Evolutionary conservation across 768 basidiomycete genomes (phyloP).

Genomic region (Macrolepiota albuminosa): DNA sequence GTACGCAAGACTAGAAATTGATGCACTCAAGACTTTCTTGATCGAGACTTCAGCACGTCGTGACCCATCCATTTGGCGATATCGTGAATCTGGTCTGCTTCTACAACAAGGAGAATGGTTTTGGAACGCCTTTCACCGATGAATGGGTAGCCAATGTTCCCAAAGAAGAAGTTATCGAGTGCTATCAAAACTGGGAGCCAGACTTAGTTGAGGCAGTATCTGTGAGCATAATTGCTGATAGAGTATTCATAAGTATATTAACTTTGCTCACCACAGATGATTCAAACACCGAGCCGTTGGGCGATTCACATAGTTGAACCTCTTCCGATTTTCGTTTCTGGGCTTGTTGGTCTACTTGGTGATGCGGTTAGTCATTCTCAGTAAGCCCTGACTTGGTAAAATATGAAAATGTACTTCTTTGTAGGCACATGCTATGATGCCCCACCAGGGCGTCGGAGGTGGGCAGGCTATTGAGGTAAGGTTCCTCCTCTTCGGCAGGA

Average conservation of each 20-base stretch:
- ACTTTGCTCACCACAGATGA: slow-evolving; percentile 14
- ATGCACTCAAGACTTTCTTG: background rate
- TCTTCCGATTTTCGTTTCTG: slow-evolving; percentile 22
- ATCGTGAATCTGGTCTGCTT: slow-evolving; percentile 19
- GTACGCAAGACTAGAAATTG: background rate
- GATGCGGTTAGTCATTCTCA: background rate
- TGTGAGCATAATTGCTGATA: background rate
- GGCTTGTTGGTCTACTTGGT: slow-evolving; percentile 9
- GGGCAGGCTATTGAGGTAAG: slow-evolving; percentile 21
- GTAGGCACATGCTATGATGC: slow-evolving; percentile 22
- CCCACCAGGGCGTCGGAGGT: slow-evolving; percentile 22
- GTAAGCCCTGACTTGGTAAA: background rate
- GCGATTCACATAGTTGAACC: slow-evolving; percentile 32
- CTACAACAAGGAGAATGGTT: slow-evolving; percentile 14
- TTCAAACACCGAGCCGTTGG: slow-evolving; percentile 29
- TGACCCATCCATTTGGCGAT: slow-evolving; percentile 21
- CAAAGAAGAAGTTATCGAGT: background rate
- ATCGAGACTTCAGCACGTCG: slow-evolving; percentile 16
- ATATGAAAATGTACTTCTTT: background rate
- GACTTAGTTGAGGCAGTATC: slow-evolving; percentile 2
- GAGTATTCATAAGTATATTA: background rate
- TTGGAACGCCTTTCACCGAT: slow-evolving; percentile 14
- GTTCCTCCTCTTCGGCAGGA: background rate
- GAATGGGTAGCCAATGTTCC: slow-evolving; percentile 16
- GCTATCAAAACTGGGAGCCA: slow-evolving; percentile 5